Evolutionary conservation across 148 eudicot species (phyloP).

Genomic region (Hydrangea macrophylla): DNA sequence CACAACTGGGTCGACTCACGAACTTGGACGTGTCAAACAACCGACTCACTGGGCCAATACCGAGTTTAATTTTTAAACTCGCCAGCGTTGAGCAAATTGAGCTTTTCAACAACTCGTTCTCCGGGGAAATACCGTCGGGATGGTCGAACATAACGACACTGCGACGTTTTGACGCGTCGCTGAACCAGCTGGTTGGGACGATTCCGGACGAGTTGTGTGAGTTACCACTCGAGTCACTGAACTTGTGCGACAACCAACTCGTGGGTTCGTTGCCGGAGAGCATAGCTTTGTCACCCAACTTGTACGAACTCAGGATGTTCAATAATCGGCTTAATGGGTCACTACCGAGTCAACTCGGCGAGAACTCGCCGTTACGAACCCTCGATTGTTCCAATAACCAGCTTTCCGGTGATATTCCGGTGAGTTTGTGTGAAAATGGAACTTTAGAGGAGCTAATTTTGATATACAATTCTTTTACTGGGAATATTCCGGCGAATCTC

Average conservation of each 20-base stretch:
- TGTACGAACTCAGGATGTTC: slow-evolving; percentile 38
- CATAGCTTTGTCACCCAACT: slow-evolving; percentile 36
- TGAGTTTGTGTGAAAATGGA: slow-evolving; percentile 32
- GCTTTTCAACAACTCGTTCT: slow-evolving; percentile 40
- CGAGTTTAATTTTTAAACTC: slow-evolving; percentile 20
- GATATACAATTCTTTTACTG: slow-evolving; percentile 33
- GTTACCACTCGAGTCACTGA: slow-evolving; percentile 39
- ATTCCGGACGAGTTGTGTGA: slow-evolving; percentile 39
- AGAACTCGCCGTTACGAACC: slow-evolving; percentile 28
- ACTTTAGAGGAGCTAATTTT: slow-evolving; percentile 26
- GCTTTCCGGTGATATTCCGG: slow-evolving; percentile 34
- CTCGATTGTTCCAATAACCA: slow-evolving; percentile 29
- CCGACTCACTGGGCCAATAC: slow-evolving; percentile 28
- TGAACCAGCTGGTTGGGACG: slow-evolving; percentile 29
- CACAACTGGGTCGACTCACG: slow-evolving; percentile 25
- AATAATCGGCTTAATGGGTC: slow-evolving; percentile 29
- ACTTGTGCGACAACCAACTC: slow-evolving; percentile 27
- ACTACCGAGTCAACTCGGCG: slow-evolving; percentile 43
- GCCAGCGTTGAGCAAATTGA: slow-evolving; percentile 33
- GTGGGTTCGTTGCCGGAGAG: slow-evolving; percentile 35
- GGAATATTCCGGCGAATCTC: slow-evolving; percentile 32
- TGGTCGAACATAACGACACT: slow-evolving; percentile 38
- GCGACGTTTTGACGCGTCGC: slow-evolving; percentile 36
- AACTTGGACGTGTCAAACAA: slow-evolving; percentile 39
- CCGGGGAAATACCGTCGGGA: slow-evolving; percentile 32